phyloP scores from a whole-genome alignment of 2,329 filamentous ascomycete species.

The Phyllachora maydis region DNA sequence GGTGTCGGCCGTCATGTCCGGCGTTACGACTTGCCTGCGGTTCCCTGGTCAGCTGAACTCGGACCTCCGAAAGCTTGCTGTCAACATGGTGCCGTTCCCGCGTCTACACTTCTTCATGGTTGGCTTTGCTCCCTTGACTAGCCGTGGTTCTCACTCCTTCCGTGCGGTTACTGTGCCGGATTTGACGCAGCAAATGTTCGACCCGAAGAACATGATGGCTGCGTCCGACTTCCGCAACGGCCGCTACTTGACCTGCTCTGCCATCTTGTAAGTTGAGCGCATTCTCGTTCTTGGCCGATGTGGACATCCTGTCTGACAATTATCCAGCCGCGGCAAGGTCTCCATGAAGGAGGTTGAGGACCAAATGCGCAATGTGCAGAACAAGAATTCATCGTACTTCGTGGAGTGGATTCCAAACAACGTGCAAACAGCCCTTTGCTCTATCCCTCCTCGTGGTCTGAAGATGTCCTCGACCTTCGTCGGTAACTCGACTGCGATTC shows the following conservation, averaged over 20 bases:
- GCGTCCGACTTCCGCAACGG: conserved; percentile 99
- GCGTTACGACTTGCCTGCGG: conserved; percentile 93
- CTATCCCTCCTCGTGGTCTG: conserved; percentile 88
- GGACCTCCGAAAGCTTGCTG: conserved; percentile 95
- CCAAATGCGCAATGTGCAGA: conserved; percentile 99
- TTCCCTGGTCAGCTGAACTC: conserved; percentile 99
- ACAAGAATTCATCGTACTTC: conserved; percentile 99
- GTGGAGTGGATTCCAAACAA: conserved; percentile 99
- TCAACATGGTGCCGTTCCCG: conserved; percentile 99
- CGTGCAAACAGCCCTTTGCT: conserved; percentile 98
- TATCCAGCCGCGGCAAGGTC: conserved; percentile 74
- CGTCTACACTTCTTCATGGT: conserved; percentile 99
- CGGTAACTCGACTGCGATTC: conserved; percentile 97
- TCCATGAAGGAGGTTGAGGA: conserved; percentile 99
- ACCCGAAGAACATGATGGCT: conserved; percentile 99
- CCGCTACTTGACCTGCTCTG: conserved; percentile 97
- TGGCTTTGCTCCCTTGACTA: conserved; percentile 95
- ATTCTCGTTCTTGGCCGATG: conserved; percentile 2
- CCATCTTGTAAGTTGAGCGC: conserved; percentile 58
- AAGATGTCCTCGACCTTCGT: conserved; percentile 99
- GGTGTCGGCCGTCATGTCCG: conserved; percentile 98
- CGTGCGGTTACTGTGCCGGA: conserved; percentile 93
- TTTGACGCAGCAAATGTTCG: conserved; percentile 99
- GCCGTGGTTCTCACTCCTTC: conserved; percentile 71
- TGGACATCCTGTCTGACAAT: conserved; percentile 9